Percentiles rank a stretch among this genome's conserved stretches.
phyloP scores from a whole-genome alignment of 139 green algal species.

The Limnomonas spitsbergensis region DNA sequence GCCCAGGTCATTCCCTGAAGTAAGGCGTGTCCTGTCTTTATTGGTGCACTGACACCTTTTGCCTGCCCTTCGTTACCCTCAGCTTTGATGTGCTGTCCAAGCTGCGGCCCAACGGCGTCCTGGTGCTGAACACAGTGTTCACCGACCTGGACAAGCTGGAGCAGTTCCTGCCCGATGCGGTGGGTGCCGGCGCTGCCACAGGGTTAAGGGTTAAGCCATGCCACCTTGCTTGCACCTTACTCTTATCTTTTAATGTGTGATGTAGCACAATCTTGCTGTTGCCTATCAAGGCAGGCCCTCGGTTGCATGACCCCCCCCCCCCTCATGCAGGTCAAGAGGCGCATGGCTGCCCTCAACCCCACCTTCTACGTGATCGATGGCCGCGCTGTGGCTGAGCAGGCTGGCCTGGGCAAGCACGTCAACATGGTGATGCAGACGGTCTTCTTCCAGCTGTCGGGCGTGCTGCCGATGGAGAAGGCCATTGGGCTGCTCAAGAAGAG shows the following conservation, averaged over 20 bases:
- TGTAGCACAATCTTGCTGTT: no score
- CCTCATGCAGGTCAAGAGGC: constrained; percentile 24
- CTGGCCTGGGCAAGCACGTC: constrained; percentile 51
- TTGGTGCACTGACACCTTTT: not conserved
- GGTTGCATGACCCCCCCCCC: no score
- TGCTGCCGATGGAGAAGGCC: constrained; percentile 51
- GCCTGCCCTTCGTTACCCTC: constrained; percentile 29
- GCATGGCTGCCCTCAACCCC: constrained; percentile 28
- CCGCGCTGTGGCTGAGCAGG: constrained; percentile 32
- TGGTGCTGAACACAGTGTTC: constrained; percentile 53
- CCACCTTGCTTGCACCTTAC: no score
- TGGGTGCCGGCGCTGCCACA: no score
- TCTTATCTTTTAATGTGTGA: no score
- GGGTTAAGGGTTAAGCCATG: no score
- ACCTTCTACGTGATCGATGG: constrained; percentile 46
- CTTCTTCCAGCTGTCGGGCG: constrained; percentile 57
- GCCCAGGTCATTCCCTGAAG: no score
- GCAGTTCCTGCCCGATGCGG: no score
- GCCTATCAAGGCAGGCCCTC: no score
- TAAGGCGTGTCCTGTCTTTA: no score
- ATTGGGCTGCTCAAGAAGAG: constrained; percentile 55
- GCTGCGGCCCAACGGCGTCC: constrained; percentile 40
- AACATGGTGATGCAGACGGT: constrained; percentile 67
- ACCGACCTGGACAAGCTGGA: constrained; percentile 26
- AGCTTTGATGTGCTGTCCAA: constrained; percentile 51